Evolutionary conservation across 768 basidiomycete genomes (phyloP).

Genomic region (Tylopilus subfusipes): DNA sequence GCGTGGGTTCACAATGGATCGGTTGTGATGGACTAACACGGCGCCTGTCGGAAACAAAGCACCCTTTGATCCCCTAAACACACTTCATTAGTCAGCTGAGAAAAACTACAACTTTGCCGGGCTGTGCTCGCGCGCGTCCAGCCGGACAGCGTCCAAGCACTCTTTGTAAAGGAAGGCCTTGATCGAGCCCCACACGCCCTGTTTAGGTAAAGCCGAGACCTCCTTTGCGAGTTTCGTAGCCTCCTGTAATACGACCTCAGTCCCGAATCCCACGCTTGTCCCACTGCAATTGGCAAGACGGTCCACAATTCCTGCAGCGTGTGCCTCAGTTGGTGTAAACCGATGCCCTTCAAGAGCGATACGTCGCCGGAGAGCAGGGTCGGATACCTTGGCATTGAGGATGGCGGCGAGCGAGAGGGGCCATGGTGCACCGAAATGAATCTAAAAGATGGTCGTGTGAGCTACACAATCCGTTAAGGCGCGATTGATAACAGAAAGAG

Average conservation of each 20-base stretch:
- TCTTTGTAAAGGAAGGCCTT: slow-evolving; percentile 62
- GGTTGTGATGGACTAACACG: slow-evolving; percentile 9
- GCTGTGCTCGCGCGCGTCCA: slow-evolving; percentile 16
- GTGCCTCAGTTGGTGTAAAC: slow-evolving; percentile 70
- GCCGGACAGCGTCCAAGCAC: slow-evolving; percentile 41
- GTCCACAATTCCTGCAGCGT: slow-evolving; percentile 66
- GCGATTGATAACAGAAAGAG: neutral
- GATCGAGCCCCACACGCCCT: slow-evolving; percentile 70
- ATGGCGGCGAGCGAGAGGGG: slow-evolving; percentile 69
- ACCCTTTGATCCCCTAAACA: neutral
- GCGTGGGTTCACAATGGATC: slow-evolving; percentile 5
- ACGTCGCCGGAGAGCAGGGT: slow-evolving; percentile 58
- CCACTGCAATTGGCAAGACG: slow-evolving; percentile 39
- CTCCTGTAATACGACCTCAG: slow-evolving; percentile 57
- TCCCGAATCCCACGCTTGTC: slow-evolving; percentile 47
- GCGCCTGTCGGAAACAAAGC: slow-evolving; percentile 2
- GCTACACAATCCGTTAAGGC: neutral
- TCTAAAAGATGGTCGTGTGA: slow-evolving; percentile 35
- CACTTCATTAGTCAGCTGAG: slow-evolving; percentile 6
- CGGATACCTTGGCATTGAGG: slow-evolving; percentile 60
- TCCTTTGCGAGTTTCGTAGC: slow-evolving; percentile 60
- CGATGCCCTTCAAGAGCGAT: slow-evolving; percentile 78
- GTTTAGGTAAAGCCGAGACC: slow-evolving; percentile 47
- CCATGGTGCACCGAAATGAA: slow-evolving; percentile 81
- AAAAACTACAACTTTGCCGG: slow-evolving; percentile 18